Conservation (phyloP, 2,329 filamentous ascomycete species). For the Sporothrix phasma region DNA sequence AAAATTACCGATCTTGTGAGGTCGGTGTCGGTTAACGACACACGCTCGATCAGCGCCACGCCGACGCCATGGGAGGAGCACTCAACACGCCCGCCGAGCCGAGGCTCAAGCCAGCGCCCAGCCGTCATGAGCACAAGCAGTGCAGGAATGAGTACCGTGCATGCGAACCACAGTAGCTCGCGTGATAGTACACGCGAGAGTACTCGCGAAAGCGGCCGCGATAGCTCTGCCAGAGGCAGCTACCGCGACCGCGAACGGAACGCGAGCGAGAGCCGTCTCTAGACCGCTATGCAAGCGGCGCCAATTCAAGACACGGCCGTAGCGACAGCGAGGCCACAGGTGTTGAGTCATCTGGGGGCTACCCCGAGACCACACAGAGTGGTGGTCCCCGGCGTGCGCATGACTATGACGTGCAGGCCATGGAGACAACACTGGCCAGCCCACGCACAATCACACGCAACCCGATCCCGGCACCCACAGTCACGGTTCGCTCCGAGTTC, state of each 20-base stretch:
- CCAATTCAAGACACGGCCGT: slow-evolving; percentile 50
- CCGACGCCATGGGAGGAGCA: slow-evolving; percentile 59
- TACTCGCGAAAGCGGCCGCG: slow-evolving; percentile 23
- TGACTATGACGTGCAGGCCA: slow-evolving; percentile 92
- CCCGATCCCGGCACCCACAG: slow-evolving; percentile 78
- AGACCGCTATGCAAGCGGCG: slow-evolving; percentile 32
- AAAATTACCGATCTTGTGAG: slow-evolving; percentile 92
- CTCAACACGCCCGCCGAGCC: slow-evolving; percentile 44
- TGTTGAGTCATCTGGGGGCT: slow-evolving; percentile 65
- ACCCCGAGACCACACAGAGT: slow-evolving; percentile 64
- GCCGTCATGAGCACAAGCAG: slow-evolving; percentile 24
- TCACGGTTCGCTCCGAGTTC: slow-evolving; percentile 95
- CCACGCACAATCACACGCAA: slow-evolving; percentile 66
- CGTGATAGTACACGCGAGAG: not conserved
- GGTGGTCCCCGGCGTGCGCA: slow-evolving; percentile 61
- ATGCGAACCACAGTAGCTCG: slow-evolving; percentile 1
- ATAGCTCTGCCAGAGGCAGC: slow-evolving; percentile 30
- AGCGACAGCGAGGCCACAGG: slow-evolving; percentile 73
- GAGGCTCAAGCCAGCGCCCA: slow-evolving; percentile 32
- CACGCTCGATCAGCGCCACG: slow-evolving; percentile 42
- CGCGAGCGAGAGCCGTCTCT: slow-evolving; percentile 30
- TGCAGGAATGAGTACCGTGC: slow-evolving; percentile 28
- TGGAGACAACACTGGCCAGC: slow-evolving; percentile 76
- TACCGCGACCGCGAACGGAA: slow-evolving; percentile 30
- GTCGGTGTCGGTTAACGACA: slow-evolving; percentile 61